Evolutionary conservation across 2,329 filamentous ascomycete species (phyloP).

Genomic region (Dothiorella sarmentorum): DNA sequence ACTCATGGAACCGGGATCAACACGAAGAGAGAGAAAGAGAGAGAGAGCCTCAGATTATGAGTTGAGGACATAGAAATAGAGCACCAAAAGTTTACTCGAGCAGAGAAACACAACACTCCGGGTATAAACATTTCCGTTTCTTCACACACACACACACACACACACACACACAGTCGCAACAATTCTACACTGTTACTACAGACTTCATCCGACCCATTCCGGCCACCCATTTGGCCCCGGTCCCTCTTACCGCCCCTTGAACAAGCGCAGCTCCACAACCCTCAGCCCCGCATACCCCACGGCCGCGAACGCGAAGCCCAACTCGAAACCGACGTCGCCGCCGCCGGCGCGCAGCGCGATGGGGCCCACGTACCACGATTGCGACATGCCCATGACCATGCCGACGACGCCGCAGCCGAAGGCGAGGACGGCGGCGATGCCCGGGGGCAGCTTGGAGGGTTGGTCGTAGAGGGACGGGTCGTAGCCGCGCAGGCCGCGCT

Average conservation of each 20-base stretch:
- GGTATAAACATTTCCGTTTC: too few species aligned
- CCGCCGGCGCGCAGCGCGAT: constrained; percentile 61
- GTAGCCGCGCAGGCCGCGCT: too few species aligned
- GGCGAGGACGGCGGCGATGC: constrained; percentile 60
- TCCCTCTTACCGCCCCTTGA: constrained; percentile 37
- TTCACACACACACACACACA: too few species aligned
- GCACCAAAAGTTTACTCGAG: background rate
- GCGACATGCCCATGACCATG: constrained; percentile 67
- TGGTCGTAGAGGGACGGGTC: too few species aligned
- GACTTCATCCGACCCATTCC: background rate
- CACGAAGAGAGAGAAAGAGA: too few species aligned
- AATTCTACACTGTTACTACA: background rate
- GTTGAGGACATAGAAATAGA: too few species aligned
- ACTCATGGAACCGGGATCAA: too few species aligned
- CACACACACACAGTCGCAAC: too few species aligned
- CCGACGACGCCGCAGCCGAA: constrained; percentile 64
- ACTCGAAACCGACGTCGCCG: constrained; percentile 62
- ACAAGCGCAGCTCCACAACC: constrained; percentile 46
- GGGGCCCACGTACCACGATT: constrained; percentile 64
- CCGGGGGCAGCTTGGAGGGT: constrained; percentile 56
- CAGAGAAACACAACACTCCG: background rate
- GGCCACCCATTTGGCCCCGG: constrained; percentile 13
- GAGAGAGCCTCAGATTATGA: too few species aligned
- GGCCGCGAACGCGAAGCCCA: constrained; percentile 60
- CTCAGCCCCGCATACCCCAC: constrained; percentile 52